These are phyloP conservation scores for Lepiota venenata DNA, from an alignment of 768 basidiomycete species.

Conservation along the genomic window DNA sequence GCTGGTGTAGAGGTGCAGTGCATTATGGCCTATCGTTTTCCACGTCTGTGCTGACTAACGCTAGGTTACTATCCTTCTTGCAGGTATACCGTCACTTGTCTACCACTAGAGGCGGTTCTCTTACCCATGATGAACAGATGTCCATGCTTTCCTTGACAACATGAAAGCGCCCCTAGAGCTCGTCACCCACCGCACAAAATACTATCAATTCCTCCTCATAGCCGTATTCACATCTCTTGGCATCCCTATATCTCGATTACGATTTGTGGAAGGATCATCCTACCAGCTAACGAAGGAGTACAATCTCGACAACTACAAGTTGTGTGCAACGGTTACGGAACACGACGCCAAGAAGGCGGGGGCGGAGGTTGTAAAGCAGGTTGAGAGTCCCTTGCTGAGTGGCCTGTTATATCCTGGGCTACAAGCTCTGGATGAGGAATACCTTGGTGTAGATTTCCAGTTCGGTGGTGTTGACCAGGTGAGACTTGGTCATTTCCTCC, in stretches of 20 bases:
- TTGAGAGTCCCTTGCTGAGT: constrained; percentile 86
- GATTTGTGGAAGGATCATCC: constrained; percentile 85
- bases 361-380: constrained; percentile 98
- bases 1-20: constrained; percentile 79
- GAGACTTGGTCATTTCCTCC: constrained; percentile 16
- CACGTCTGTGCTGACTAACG: constrained; percentile 12
- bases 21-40: not conserved
- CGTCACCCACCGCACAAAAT: constrained; percentile 82
- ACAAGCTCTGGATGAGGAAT: constrained; percentile 97
- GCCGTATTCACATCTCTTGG: constrained; percentile 87
- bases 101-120: not conserved
- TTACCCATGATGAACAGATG: constrained; percentile 45
- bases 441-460: constrained; percentile 94
- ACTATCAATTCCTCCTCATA: constrained; percentile 81
- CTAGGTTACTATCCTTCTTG: constrained; percentile 76
- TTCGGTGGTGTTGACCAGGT: constrained; percentile 99
- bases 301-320: constrained; percentile 91
- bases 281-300: constrained; percentile 93
- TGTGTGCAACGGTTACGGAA: constrained; percentile 89
- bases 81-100: constrained; percentile 44
- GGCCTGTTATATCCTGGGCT: constrained; percentile 94
- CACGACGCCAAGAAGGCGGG: constrained; percentile 99
- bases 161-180: constrained; percentile 94
- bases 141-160: constrained; percentile 98
- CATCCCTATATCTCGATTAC: constrained; percentile 82